Percentiles rank a stretch among this genome's conserved stretches.
Conservation (phyloP, 2,329 filamentous ascomycete genomes). For the Colletotrichum melonis region DNA sequence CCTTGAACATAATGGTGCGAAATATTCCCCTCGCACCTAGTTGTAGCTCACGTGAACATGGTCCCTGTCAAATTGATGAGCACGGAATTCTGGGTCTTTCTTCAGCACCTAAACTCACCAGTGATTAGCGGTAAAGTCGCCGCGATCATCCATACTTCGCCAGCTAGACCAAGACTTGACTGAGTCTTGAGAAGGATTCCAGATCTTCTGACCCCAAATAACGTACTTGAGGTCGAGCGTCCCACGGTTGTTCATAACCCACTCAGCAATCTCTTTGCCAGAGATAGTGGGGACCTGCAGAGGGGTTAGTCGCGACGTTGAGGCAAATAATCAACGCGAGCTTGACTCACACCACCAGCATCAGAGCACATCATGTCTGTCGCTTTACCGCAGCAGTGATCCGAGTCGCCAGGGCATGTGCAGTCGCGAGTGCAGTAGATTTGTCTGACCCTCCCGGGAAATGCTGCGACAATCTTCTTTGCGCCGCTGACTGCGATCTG, state of each 20-base stretch:
- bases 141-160: constrained; percentile 55
- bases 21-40: not conserved
- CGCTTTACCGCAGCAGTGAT: constrained; percentile 52
- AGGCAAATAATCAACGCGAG: not conserved
- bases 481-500: constrained; percentile 48
- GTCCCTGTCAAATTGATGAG: not conserved
- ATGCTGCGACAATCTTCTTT: constrained; percentile 48
- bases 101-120: constrained; percentile 44
- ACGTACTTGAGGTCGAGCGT: constrained; percentile 58
- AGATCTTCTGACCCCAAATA: constrained; percentile 63
- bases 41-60: constrained; percentile 46
- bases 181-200: constrained; percentile 50
- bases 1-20: not conserved
- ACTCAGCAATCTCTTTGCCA: constrained; percentile 58
- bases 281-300: constrained; percentile 48
- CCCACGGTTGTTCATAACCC: constrained; percentile 57
- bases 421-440: constrained; percentile 48
- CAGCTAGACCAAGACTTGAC: constrained; percentile 54
- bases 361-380: constrained; percentile 53
- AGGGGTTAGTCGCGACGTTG: not conserved
- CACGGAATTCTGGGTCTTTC: rapidly evolving
- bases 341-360: constrained; percentile 48
- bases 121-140: constrained; percentile 55
- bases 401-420: constrained; percentile 45
- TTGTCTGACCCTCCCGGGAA: constrained; percentile 48